Evolutionary conservation across 208 protist species (phyloP).

Genomic region (Wallacemonas sp.): DNA sequence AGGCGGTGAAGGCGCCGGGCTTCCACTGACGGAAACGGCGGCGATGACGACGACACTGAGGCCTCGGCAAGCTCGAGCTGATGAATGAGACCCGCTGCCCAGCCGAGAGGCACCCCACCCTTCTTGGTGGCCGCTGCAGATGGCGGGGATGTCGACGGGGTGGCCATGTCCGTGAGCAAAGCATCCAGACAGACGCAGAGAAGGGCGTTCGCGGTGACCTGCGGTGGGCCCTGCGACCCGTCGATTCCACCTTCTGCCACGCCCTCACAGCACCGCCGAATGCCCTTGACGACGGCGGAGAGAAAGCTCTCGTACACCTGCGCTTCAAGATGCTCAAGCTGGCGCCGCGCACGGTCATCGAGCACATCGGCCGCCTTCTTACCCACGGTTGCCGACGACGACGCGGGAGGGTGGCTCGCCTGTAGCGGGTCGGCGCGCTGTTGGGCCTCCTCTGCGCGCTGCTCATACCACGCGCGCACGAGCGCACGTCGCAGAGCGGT

Average conservation of each 20-base stretch:
- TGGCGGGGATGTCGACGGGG: too few relatives aligned
- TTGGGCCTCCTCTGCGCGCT: conserved; percentile 26
- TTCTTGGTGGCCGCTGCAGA: too few relatives aligned
- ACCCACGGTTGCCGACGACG: neutral
- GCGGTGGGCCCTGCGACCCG: too few relatives aligned
- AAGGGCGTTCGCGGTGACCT: too few relatives aligned
- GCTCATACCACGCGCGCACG: conserved; percentile 34
- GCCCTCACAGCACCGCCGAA: too few relatives aligned
- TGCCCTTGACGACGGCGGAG: neutral
- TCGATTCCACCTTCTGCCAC: too few relatives aligned
- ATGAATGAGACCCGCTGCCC: neutral
- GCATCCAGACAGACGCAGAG: conserved; percentile 1
- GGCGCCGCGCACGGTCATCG: conserved; percentile 1
- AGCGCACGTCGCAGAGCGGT: conserved; percentile 29
- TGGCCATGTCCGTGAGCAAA: conserved; percentile 6
- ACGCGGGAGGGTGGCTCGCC: neutral
- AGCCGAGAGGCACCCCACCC: neutral
- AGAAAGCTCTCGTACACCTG: conserved; percentile 5
- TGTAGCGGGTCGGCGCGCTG: conserved; percentile 5
- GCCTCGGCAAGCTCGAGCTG: neutral
- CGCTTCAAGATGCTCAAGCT: conserved; percentile 4
- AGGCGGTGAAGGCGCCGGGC: neutral
- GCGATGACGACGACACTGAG: neutral
- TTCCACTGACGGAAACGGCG: neutral
- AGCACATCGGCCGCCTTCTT: neutral